These are phyloP conservation scores for Penicillium aurantiogriseum DNA, from an alignment of 2,329 filamentous ascomycete genomes.

Conservation along the genomic window DNA sequence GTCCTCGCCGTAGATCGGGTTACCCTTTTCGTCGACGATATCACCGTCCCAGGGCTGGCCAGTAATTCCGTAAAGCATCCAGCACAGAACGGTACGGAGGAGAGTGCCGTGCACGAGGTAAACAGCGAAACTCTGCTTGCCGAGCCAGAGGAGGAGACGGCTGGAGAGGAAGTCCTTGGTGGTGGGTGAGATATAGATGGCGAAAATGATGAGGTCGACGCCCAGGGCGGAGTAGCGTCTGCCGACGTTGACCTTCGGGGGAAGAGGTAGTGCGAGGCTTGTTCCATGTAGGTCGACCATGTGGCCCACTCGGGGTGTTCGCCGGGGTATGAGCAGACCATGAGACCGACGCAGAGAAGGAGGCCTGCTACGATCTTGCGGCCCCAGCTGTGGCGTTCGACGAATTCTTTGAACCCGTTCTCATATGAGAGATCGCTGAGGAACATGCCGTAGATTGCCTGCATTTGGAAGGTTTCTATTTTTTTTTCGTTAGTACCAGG, in stretches of 20 bases:
- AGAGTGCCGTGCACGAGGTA: constrained; percentile 57
- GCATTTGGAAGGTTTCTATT: constrained; percentile 55
- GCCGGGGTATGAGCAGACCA: constrained; percentile 52
- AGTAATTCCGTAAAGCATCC: constrained; percentile 54
- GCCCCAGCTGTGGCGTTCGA: constrained; percentile 43
- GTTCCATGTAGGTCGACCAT: constrained; percentile 50
- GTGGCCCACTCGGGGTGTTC: constrained; percentile 50
- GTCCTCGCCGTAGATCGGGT: constrained; percentile 34
- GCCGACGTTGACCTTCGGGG: constrained; percentile 43
- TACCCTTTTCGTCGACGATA: constrained; percentile 15
- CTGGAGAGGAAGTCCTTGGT: constrained; percentile 53
- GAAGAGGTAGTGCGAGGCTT: constrained; percentile 47
- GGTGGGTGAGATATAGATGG: constrained; percentile 52
- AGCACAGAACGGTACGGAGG: constrained; percentile 51
- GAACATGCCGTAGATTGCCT: constrained; percentile 53
- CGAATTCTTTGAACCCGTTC: constrained; percentile 46
- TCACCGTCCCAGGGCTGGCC: constrained; percentile 44
- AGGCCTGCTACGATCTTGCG: constrained; percentile 39
- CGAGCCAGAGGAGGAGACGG: constrained; percentile 53
- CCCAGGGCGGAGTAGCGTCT: constrained; percentile 51
- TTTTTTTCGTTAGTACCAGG: neutral
- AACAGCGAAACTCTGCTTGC: constrained; percentile 56
- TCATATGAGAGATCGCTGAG: constrained; percentile 53
- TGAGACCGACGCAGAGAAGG: constrained; percentile 47
- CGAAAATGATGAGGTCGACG: constrained; percentile 50